These are phyloP conservation scores for Teunomyces stri DNA, from an alignment of 805 yeast genomes.

Conservation along the genomic window DNA sequence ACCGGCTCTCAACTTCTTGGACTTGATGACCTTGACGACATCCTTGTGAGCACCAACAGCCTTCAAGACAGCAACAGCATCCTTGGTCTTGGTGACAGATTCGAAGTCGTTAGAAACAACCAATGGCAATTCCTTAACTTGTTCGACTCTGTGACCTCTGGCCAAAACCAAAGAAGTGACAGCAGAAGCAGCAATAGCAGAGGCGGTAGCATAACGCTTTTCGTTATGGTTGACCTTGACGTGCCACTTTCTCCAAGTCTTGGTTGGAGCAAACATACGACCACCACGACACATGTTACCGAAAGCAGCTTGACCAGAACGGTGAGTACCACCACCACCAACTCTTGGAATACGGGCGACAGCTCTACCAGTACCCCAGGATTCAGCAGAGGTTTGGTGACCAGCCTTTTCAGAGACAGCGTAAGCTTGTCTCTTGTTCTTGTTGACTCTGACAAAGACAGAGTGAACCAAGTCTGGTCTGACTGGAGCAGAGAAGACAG, in stretches of 20 bases:
- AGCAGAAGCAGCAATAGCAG: conserved; percentile 98
- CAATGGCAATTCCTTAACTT: conserved; percentile 96
- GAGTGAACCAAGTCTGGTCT: conserved; percentile 99
- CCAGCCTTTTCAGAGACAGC: conserved; percentile 99
- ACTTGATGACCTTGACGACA: conserved; percentile 95
- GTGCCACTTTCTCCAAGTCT: conserved; percentile 99
- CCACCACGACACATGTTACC: conserved; percentile 99
- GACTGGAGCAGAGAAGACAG: conserved; percentile 99
- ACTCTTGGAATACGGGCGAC: conserved; percentile 99
- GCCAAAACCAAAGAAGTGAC: conserved; percentile 98
- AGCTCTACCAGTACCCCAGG: conserved; percentile 99
- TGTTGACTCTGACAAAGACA: conserved; percentile 97
- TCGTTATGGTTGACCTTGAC: conserved; percentile 99
- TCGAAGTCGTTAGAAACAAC: conserved; percentile 93
- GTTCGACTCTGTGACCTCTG: conserved; percentile 99
- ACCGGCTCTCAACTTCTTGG: conserved; percentile 99
- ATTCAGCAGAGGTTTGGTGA: conserved; percentile 99
- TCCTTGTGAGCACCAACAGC: conserved; percentile 99
- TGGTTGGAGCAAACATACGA: conserved; percentile 99
- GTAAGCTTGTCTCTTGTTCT: conserved; percentile 99
- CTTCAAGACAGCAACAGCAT: conserved; percentile 96
- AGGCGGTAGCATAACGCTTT: conserved; percentile 99
- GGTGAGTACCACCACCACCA: conserved; percentile 99
- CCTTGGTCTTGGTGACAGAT: conserved; percentile 94
- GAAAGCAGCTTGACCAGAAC: conserved; percentile 99